Conservation (phyloP, 805 yeast genomes). For the Torulaspora microellipsoides region DNA sequence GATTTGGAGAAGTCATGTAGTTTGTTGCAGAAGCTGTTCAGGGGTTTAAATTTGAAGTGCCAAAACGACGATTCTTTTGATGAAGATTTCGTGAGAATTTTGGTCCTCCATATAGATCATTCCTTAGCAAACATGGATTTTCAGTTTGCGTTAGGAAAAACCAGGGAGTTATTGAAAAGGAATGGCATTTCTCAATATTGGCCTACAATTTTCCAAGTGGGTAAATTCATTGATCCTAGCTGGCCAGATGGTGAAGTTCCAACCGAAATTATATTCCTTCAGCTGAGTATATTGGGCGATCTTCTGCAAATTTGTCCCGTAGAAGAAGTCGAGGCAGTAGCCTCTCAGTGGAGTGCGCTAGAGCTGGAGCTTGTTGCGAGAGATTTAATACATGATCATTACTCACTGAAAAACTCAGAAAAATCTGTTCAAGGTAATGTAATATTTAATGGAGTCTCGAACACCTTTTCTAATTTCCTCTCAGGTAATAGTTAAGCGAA, state of each 20-base stretch:
- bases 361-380: conserved; percentile 39
- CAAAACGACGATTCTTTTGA: conserved; percentile 8
- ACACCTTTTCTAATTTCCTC: conserved; percentile 40
- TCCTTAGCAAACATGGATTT: conserved; percentile 63
- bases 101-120: conserved; percentile 57
- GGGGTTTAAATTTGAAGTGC: conserved; percentile 35
- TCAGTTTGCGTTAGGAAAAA: conserved; percentile 46
- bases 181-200: conserved; percentile 40
- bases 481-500: conserved; percentile 36
- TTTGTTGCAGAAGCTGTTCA: conserved; percentile 39
- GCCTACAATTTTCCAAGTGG: conserved; percentile 72
- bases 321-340: conserved; percentile 50
- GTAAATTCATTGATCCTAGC: conserved; percentile 49
- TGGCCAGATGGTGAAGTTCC: conserved; percentile 41
- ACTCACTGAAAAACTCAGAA: conserved; percentile 9
- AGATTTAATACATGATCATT: conserved; percentile 24
- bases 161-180: conserved; percentile 36
- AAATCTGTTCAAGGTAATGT: conserved; percentile 1
- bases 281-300: conserved; percentile 50
- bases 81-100: conserved; percentile 22
- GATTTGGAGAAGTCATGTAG: conserved; percentile 40
- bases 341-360: conserved; percentile 59
- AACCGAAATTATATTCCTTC: conserved; percentile 40
- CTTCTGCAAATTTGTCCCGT: conserved; percentile 49
- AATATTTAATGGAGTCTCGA: conserved; percentile 13